Evolutionary conservation across 2,329 filamentous ascomycete genomes (phyloP).

Genomic region (Colletotrichum salicis): DNA sequence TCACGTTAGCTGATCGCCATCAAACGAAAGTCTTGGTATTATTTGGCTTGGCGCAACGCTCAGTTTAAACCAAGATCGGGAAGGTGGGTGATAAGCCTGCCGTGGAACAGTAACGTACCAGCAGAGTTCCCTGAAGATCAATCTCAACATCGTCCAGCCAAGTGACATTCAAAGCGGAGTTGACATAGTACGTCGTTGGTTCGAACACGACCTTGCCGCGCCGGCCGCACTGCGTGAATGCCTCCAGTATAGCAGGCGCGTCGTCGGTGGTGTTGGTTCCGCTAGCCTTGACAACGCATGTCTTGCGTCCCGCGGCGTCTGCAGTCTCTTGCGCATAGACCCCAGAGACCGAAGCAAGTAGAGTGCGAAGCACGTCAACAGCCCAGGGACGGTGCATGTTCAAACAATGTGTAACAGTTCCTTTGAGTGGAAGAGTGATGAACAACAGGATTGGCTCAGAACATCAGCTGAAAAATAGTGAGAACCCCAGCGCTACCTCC

Average conservation of each 20-base stretch:
- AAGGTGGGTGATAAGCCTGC: neutral
- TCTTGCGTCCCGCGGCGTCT: constrained; percentile 6
- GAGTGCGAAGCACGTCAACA: neutral
- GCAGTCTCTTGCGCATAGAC: neutral
- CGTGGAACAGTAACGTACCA: neutral
- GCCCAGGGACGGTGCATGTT: neutral
- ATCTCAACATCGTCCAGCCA: constrained; percentile 22
- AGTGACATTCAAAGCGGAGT: constrained; percentile 21
- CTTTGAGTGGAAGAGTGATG: neutral
- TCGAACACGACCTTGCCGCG: constrained; percentile 45
- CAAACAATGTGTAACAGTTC: neutral
- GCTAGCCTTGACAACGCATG: constrained; percentile 43
- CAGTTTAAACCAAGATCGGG: neutral
- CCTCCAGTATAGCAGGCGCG: constrained; percentile 43
- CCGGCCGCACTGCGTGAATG: constrained; percentile 44
- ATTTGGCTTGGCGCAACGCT: neutral
- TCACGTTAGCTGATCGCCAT: neutral
- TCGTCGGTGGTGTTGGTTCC: constrained; percentile 42
- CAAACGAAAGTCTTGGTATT: neutral
- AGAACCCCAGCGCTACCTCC: neutral
- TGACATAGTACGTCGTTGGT: constrained; percentile 46
- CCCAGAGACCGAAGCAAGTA: neutral
- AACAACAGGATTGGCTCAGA: neutral
- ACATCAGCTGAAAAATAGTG: neutral
- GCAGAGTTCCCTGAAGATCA: constrained; percentile 10